Conservation (phyloP, 1,139 yeast genomes). For the Nakaseomyces glabratus region DNA sequence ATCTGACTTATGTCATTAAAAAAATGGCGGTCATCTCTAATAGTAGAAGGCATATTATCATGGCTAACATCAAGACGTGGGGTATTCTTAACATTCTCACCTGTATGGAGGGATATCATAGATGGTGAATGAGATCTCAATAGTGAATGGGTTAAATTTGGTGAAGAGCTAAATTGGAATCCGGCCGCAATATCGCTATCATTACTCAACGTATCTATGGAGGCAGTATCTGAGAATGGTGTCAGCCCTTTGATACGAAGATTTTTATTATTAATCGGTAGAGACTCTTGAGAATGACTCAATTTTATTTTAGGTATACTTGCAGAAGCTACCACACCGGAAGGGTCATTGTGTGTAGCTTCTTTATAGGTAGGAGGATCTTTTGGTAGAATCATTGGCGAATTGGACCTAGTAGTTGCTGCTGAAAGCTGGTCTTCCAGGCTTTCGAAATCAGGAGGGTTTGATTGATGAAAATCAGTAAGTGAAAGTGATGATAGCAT, state of each 20-base stretch:
- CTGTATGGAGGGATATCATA: slow-evolving; percentile 11
- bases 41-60: slow-evolving; percentile 34
- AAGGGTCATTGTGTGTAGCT: slow-evolving; percentile 18
- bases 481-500: slow-evolving; percentile 26
- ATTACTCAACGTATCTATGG: slow-evolving; percentile 15
- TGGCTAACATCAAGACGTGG: slow-evolving; percentile 12
- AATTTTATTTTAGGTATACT: slow-evolving; percentile 19
- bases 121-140: slow-evolving; percentile 23
- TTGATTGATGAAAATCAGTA: slow-evolving; percentile 8
- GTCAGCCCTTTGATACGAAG: slow-evolving; percentile 7
- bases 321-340: slow-evolving; percentile 10
- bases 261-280: slow-evolving; percentile 5
- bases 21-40: slow-evolving; percentile 20
- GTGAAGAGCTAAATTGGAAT: slow-evolving; percentile 31
- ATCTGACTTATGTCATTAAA: slow-evolving; percentile 24
- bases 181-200: slow-evolving; percentile 31
- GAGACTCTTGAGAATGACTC: slow-evolving; percentile 23
- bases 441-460: slow-evolving; percentile 25
- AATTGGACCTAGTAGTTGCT: slow-evolving; percentile 1
- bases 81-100: slow-evolving; percentile 6
- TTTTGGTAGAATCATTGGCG: slow-evolving; percentile 27
- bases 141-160: slow-evolving; percentile 30
- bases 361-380: slow-evolving; percentile 34
- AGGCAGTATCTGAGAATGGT: slow-evolving; percentile 6
- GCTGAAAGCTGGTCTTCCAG: slow-evolving; percentile 14